phyloP scores from a whole-genome alignment of 31 red algal species.

The Porphyra umbilicalis region DNA sequence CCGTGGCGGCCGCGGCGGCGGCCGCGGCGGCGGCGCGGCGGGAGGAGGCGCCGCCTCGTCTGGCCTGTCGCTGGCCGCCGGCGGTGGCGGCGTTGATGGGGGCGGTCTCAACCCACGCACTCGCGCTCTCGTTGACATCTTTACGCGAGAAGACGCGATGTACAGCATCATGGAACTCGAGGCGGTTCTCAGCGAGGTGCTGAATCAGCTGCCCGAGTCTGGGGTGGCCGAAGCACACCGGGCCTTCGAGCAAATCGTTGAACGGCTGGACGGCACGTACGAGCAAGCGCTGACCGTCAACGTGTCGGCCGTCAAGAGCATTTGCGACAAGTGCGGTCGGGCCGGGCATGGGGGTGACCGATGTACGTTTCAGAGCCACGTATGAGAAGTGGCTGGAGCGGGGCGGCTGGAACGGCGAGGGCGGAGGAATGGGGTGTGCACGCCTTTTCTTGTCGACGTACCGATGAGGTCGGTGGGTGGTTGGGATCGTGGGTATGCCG shows the following conservation, averaged over 20 bases:
- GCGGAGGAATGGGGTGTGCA: too few species aligned
- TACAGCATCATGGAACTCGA: not conserved
- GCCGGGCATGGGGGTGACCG: not conserved
- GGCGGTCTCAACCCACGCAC: not conserved
- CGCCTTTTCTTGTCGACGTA: too few species aligned
- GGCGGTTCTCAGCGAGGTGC: not conserved
- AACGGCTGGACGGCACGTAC: not conserved
- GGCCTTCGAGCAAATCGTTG: not conserved
- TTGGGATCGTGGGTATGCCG: too few species aligned
- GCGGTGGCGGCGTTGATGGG: not conserved
- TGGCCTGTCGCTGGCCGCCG: not conserved
- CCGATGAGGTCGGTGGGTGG: too few species aligned
- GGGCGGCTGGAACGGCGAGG: too few species aligned
- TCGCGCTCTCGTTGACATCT: not conserved
- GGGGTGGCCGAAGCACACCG: not conserved
- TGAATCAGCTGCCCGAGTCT: not conserved
- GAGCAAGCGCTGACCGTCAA: not conserved
- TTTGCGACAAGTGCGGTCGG: not conserved
- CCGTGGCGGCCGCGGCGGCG: not conserved
- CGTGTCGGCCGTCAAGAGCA: not conserved
- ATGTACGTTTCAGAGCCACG: not conserved
- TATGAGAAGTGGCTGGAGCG: too few species aligned
- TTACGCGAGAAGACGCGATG: not conserved
- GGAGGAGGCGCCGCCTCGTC: not conserved
- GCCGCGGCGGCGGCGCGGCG: not conserved